A percentile compares a stretch with the other conserved stretches of the same genome.
Conservation (phyloP, 2,329 filamentous ascomycete genomes). For the Cordyceps militaris region DNA sequence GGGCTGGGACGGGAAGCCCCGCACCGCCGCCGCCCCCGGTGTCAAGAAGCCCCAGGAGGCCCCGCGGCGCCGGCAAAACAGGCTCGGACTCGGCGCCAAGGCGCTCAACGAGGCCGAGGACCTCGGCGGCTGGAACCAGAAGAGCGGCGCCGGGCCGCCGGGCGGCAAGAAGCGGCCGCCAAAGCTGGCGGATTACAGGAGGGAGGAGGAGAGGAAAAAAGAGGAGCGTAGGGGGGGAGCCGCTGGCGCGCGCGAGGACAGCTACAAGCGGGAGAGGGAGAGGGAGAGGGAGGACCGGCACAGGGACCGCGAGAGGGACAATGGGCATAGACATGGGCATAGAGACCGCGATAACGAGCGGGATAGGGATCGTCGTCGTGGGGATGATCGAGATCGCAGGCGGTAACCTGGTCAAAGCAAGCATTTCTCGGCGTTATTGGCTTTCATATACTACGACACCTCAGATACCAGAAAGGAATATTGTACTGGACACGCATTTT, state of each 20-base stretch:
- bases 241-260: conserved; percentile 34
- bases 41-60: not conserved
- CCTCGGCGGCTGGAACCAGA: conserved; percentile 73
- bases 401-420: conserved; percentile 15
- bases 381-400: conserved; percentile 19
- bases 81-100: conserved; percentile 85
- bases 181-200: conserved; percentile 41
- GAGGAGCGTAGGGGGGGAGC: not conserved
- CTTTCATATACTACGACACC: conserved; percentile 7
- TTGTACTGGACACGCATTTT: not conserved
- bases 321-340: conserved; percentile 21
- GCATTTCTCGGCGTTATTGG: conserved; percentile 17
- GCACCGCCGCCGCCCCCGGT: conserved; percentile 32
- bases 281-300: conserved; percentile 19
- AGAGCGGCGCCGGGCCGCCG: conserved; percentile 39
- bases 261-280: conserved; percentile 42
- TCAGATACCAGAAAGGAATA: not conserved
- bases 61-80: conserved; percentile 56
- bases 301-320: conserved; percentile 27
- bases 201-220: not conserved
- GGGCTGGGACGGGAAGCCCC: conserved; percentile 82
- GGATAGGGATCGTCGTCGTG: conserved; percentile 19
- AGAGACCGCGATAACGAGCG: conserved; percentile 18
- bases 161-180: conserved; percentile 28
- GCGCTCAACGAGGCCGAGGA: conserved; percentile 66